Percentiles rank a stretch among this genome's conserved stretches.
These are phyloP conservation scores for Stachybotrys chlorohalonatus DNA, from an alignment of 2,329 filamentous ascomycete species.

Conservation along the genomic window DNA sequence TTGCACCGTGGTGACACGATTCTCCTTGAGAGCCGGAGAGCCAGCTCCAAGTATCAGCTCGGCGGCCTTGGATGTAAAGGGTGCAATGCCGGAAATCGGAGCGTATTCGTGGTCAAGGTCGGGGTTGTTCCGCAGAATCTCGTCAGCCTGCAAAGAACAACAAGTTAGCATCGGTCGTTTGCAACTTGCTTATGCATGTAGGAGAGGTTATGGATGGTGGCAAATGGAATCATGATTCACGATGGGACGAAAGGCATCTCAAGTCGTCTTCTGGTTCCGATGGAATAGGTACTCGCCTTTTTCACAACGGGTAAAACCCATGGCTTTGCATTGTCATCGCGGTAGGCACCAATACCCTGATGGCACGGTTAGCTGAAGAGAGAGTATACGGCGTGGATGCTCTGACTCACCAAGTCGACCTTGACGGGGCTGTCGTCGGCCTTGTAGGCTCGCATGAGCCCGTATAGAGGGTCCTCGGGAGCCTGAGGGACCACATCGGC, in stretches of 20 bases:
- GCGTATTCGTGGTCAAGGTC: constrained; percentile 97
- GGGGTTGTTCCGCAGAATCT: constrained; percentile 79
- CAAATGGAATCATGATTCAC: background rate
- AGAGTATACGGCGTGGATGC: background rate
- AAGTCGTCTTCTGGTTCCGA: too few relatives aligned
- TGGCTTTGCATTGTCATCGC: constrained; percentile 90
- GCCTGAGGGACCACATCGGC: constrained; percentile 75
- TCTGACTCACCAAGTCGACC: constrained; percentile 72
- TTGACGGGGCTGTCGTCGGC: constrained; percentile 72
- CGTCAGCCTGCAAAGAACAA: constrained; percentile 61
- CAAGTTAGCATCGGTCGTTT: background rate
- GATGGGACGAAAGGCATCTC: too few relatives aligned
- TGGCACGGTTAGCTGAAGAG: background rate
- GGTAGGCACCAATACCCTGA: constrained; percentile 79
- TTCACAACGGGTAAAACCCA: constrained; percentile 96
- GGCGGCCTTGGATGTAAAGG: constrained; percentile 83
- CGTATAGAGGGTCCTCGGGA: constrained; percentile 91
- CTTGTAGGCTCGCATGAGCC: constrained; percentile 79
- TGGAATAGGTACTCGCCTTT: constrained; percentile 52
- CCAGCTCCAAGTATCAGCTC: constrained; percentile 77
- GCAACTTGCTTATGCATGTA: background rate
- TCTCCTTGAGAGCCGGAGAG: constrained; percentile 75
- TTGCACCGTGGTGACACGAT: constrained; percentile 74
- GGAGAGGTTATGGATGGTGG: background rate
- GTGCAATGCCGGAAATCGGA: constrained; percentile 79